phyloP scores from a whole-genome alignment of 2,329 filamentous ascomycete genomes.

The Nannizziopsis arthrosporioides region DNA sequence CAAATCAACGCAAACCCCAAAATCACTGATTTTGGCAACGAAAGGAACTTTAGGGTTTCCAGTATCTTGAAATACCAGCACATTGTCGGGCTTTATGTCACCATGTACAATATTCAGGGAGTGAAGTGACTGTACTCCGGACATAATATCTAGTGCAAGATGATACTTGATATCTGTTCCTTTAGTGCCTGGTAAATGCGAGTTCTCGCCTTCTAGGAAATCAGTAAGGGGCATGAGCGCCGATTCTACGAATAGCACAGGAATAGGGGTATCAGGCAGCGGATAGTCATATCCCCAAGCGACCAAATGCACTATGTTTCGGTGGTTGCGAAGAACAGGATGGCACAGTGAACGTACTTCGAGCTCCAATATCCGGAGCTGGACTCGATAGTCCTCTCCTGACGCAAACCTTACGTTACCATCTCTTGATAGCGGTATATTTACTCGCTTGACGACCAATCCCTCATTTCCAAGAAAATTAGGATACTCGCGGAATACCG shows the following conservation, averaged over 20 bases:
- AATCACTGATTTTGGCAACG: constrained; percentile 22
- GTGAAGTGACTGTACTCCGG: constrained; percentile 21
- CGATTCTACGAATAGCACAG: constrained; percentile 22
- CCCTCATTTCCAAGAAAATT: constrained; percentile 16
- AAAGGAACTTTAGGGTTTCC: constrained; percentile 18
- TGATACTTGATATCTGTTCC: constrained; percentile 18
- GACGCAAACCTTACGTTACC: constrained; percentile 16
- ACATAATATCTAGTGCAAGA: constrained; percentile 19
- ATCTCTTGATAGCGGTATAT: constrained; percentile 18
- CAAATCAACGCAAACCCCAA: constrained; percentile 23
- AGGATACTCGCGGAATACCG: constrained; percentile 18
- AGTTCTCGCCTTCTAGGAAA: constrained; percentile 16
- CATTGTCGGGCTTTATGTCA: constrained; percentile 23
- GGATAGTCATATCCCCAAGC: constrained; percentile 24
- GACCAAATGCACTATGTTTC: constrained; percentile 20
- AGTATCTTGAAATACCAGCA: constrained; percentile 19
- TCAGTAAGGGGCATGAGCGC: constrained; percentile 21
- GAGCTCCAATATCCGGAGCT: constrained; percentile 19
- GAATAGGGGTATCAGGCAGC: constrained; percentile 19
- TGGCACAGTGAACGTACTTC: constrained; percentile 22
- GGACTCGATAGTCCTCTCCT: constrained; percentile 19
- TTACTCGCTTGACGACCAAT: constrained; percentile 22
- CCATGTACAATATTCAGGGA: constrained; percentile 21
- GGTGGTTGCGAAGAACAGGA: constrained; percentile 20
- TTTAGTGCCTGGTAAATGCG: constrained; percentile 8